Evolutionary conservation across 768 basidiomycete genomes (phyloP), one percentile per base, ranked within the genome.

Genomic region (Macrolepiota dolichaula): DNA sequence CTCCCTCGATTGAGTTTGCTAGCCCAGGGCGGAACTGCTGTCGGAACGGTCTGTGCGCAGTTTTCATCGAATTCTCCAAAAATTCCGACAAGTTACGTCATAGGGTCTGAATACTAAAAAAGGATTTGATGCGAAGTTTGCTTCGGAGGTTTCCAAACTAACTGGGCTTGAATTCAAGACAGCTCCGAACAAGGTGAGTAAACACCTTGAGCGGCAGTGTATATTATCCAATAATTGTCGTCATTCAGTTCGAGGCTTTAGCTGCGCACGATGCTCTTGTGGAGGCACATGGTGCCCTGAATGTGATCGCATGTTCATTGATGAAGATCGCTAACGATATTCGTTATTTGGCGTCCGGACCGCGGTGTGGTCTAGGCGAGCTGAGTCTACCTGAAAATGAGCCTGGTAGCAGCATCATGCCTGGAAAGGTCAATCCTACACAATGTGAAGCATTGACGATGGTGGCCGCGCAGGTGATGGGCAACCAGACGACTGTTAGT

Each of bases 261-360:
- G 97, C 97, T 22, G 81, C 92, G n/a, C 97, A 99, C 73, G 97
- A 99, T 74, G 97, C 97, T 5, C 86, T 99, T 59, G 94, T 98
- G 22, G 97, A 99, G 77, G 87, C 95, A 10, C 96, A 98, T 61
- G 97, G 97, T 58, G 96, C 96, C 15, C 84, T 99, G 65, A 98
- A 98, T 75, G 91, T 92, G 47, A 74, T 99, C 58, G 97, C 97
- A n/a, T 92, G 91, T 71, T 97, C 94, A 9, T 77, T 98, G 66
- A 97, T 98, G 94, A 99, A 99, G 83, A 98, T 99, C 69, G 96
- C 96, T 52, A 98, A 99, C 72, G 97, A 99, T 70, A 96, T 99
- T 71, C 89, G 97, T 55, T 98, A 91, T 83, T 89, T 99, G 66
- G 96, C 88, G 25, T 98, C 96, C 52, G 97, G 97, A 59, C 97